Percentiles rank a stretch among this genome's conserved stretches.
These are phyloP conservation scores for Barbatosphaeria neglecta DNA, from an alignment of 495 filamentous ascomycete species.

Conservation along the genomic window DNA sequence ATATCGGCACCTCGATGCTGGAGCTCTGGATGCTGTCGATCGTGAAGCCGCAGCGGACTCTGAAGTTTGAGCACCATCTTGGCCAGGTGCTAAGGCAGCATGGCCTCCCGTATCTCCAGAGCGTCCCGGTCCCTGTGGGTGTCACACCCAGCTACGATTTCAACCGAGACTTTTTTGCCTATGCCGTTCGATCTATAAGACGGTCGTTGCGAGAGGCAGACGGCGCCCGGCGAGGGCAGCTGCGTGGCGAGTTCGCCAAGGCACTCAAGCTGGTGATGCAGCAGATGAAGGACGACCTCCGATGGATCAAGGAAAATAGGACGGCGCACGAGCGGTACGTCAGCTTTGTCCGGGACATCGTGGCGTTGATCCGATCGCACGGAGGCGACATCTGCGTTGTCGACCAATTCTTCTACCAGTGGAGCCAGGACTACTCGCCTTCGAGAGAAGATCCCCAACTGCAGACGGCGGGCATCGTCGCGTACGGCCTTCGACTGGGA, in stretches of 20 bases:
- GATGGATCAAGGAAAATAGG: slow-evolving; percentile 13
- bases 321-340: slow-evolving; percentile 27
- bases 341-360: slow-evolving; percentile 29
- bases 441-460: slow-evolving; percentile 35
- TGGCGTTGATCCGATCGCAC: slow-evolving; percentile 35
- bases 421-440: slow-evolving; percentile 35
- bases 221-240: slow-evolving; percentile 7
- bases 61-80: slow-evolving; percentile 31
- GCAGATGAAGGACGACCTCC: slow-evolving; percentile 35
- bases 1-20: slow-evolving; percentile 19
- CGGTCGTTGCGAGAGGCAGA: slow-evolving; percentile 17
- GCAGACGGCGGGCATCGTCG: slow-evolving; percentile 34
- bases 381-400: slow-evolving; percentile 29
- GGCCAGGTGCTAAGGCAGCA: slow-evolving; percentile 22
- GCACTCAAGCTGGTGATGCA: slow-evolving; percentile 30
- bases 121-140: slow-evolving; percentile 12
- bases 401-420: slow-evolving; percentile 35
- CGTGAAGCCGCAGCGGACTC: slow-evolving; percentile 20
- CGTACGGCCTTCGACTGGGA: slow-evolving; percentile 34
- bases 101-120: slow-evolving; percentile 19
- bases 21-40: slow-evolving; percentile 28
- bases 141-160: slow-evolving; percentile 26
- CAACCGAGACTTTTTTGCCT: slow-evolving; percentile 25
- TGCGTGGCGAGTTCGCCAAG: slow-evolving; percentile 21
- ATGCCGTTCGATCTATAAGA: slow-evolving; percentile 30